Base-by-base conservation (phyloP, 1,284 basidiomycete genomes). In the Tilletia horrida region DNA sequence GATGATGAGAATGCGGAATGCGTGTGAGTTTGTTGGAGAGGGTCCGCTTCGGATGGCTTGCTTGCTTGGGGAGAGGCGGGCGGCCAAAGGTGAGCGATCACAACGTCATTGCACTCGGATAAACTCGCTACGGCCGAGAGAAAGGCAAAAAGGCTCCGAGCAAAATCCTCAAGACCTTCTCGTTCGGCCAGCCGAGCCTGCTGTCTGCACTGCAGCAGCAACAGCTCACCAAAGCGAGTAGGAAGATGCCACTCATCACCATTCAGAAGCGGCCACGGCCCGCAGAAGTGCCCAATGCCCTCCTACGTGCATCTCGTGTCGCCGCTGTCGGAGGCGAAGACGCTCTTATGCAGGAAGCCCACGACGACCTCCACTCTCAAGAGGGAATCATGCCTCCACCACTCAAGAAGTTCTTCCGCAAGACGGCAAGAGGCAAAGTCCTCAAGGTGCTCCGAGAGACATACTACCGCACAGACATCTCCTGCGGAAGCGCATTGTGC, bases 361-460 rank as follows among this genome's bases (percentile, higher is more conserved):
- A 4, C 35, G 35, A 40, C 35, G 43, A 44, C 18, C 9, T 44
- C 9, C 43, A 44, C 43, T 8, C 43, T 44, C 9, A 44, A 8
- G 43, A 18, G 9, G 45, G 18, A 23, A 16, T 6, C 21, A 18
- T n/a, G 55, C 55, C 27, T 9, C 55, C 55, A 16, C 55, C 55
- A 8, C 45, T 64, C 63, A 47, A 47, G 44, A 73, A 78, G 63
- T 83, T 78, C 70, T 73, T 79, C 65, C 77, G 83, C 65, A 98
- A 98, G 84, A 97, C 96, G 0, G 91, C 91, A 0, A 84, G 88
- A 69, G 95, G 96, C 27, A 96, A 95, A 81, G 92, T 99, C 35
- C 88, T 93, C 78, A 95, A 93, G 85, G 93, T 97, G 66, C 85
- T 97, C n/a, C 87, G 93, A 48, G 95, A 99, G 83, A 86, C 93